Conservation (phyloP, 2,329 filamentous ascomycete genomes). For the Ilyonectria destructans region DNA sequence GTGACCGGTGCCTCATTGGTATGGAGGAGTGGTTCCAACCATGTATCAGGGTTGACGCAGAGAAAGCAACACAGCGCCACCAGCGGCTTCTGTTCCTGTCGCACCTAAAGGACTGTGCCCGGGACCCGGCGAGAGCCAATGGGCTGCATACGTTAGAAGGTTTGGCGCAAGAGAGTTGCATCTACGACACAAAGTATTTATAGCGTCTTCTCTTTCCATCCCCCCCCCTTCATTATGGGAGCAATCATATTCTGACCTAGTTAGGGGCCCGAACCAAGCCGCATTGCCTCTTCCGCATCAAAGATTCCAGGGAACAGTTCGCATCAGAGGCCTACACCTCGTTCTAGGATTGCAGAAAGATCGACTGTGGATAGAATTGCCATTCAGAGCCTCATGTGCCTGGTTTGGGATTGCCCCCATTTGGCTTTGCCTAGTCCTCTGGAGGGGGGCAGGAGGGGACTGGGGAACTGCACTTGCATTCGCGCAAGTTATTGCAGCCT, state of each 20-base stretch:
- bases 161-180: conserved; percentile 10
- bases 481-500: background rate
- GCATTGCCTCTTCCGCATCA: background rate
- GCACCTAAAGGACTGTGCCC: background rate
- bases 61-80: conserved; percentile 7
- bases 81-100: background rate
- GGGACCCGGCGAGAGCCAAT: background rate
- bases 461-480: conserved; percentile 1
- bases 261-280: background rate
- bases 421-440: conserved; percentile 1
- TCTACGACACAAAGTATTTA: conserved; percentile 5
- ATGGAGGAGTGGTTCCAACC: conserved; percentile 1
- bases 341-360: conserved; percentile 1
- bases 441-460: background rate
- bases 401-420: background rate
- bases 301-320: conserved; percentile 2
- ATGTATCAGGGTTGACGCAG: conserved; percentile 5
- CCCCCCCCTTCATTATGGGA: background rate
- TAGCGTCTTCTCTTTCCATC: conserved; percentile 3
- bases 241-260: conserved; percentile 1
- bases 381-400: background rate
- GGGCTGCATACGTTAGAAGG: conserved; percentile 5
- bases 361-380: background rate
- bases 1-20: background rate
- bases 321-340: background rate